phyloP scores from a whole-genome alignment of 2,329 filamentous ascomycete genomes.

The Penicillium sp. region DNA sequence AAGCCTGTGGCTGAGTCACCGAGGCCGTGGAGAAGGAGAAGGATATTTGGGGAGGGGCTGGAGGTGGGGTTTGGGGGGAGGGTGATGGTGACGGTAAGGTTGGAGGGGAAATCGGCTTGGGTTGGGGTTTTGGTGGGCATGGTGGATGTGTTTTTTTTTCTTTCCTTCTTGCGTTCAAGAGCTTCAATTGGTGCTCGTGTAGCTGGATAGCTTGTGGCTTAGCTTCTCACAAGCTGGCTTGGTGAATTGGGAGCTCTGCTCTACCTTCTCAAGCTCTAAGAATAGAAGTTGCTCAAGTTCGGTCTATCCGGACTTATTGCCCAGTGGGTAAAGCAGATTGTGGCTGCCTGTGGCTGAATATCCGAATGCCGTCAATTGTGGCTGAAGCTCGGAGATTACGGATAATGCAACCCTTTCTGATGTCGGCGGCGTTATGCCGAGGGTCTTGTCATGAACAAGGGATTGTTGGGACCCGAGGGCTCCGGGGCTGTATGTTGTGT shows the following conservation, averaged over 20 bases:
- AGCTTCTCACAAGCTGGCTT: not conserved
- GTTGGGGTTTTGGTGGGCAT: slow-evolving; percentile 42
- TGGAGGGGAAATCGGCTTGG: slow-evolving; percentile 49
- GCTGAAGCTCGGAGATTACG: not conserved
- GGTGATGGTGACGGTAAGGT: slow-evolving; percentile 43
- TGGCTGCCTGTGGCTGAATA: slow-evolving; percentile 1
- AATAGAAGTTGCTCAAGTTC: not conserved
- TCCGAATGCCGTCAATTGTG: not conserved
- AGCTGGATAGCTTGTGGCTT: not conserved
- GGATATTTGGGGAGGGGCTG: slow-evolving; percentile 64
- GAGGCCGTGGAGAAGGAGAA: slow-evolving; percentile 81
- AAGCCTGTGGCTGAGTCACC: slow-evolving; percentile 74
- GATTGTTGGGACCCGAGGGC: not conserved
- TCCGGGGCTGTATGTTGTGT: not conserved
- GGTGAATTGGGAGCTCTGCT: not conserved
- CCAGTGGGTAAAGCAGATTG: not conserved
- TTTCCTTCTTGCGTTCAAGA: not conserved
- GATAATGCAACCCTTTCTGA: not conserved
- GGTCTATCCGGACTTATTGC: not conserved
- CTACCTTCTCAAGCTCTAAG: not conserved
- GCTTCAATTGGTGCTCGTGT: not conserved
- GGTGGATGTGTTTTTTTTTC: not conserved
- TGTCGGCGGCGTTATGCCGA: not conserved
- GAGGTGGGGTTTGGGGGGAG: slow-evolving; percentile 42
- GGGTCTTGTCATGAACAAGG: not conserved